phyloP scores from a whole-genome alignment of 1,284 basidiomycete genomes.

The Amylostereum areolatum region DNA sequence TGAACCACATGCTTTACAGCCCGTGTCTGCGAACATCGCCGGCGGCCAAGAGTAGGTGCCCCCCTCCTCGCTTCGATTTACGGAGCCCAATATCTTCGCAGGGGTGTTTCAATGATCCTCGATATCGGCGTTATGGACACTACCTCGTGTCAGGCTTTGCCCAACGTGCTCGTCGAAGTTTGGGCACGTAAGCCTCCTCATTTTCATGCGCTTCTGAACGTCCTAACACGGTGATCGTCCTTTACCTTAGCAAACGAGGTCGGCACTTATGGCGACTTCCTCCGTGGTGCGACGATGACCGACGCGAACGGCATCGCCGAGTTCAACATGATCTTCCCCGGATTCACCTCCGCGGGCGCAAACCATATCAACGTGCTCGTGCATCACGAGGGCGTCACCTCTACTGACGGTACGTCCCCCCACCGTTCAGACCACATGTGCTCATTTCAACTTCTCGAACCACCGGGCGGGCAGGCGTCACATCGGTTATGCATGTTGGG shows the following conservation, averaged over 20 bases:
- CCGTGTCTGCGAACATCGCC: not conserved
- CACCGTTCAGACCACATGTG: not conserved
- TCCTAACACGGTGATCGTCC: not conserved
- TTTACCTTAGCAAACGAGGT: constrained; percentile 32
- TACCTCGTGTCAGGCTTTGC: constrained; percentile 63
- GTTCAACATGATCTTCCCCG: constrained; percentile 51
- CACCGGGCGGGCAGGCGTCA: not conserved
- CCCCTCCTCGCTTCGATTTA: not conserved
- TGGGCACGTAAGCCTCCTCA: constrained; percentile 38
- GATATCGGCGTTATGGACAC: constrained; percentile 74
- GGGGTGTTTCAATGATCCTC: constrained; percentile 45
- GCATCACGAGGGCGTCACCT: constrained; percentile 12
- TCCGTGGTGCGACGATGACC: constrained; percentile 45
- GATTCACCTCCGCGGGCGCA: constrained; percentile 26
- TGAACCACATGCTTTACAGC: not conserved
- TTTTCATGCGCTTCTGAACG: not conserved
- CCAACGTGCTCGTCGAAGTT: constrained; percentile 66
- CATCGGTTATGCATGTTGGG: not conserved
- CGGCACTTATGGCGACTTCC: constrained; percentile 34
- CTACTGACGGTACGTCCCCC: not conserved
- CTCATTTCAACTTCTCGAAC: no score
- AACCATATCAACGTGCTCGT: constrained; percentile 30
- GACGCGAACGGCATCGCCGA: constrained; percentile 46
- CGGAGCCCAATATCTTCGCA: constrained; percentile 8
- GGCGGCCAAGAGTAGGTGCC: not conserved